Evolutionary conservation across 1,284 basidiomycete species (phyloP).

Genomic region (Gymnopus androsaceus): DNA sequence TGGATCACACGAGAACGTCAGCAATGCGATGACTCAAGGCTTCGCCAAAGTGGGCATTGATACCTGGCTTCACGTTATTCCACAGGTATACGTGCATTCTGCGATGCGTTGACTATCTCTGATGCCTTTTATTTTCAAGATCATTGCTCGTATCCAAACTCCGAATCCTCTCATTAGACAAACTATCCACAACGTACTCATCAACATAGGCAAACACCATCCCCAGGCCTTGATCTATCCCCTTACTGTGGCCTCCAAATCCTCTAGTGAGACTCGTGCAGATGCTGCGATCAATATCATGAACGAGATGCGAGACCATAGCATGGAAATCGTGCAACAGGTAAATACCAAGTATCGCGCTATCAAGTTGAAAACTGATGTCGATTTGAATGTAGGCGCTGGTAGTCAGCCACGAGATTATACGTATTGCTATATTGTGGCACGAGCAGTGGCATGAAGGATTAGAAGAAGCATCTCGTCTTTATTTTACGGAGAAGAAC

Average conservation of each 20-base stretch:
- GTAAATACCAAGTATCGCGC: conserved; percentile 33
- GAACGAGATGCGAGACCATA: conserved; percentile 94
- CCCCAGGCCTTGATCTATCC: conserved; percentile 98
- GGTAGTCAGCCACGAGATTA: conserved; percentile 92
- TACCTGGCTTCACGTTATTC: conserved; percentile 98
- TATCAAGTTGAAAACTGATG: neutral
- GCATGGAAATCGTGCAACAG: conserved; percentile 87
- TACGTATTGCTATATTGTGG: conserved; percentile 98
- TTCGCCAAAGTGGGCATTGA: conserved; percentile 93
- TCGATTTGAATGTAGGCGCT: conserved; percentile 65
- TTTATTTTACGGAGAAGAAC: conserved; percentile 98
- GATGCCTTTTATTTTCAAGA: conserved; percentile 58
- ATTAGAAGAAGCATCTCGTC: conserved; percentile 94
- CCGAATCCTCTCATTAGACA: conserved; percentile 86
- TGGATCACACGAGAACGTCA: conserved; percentile 90
- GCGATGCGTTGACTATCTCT: neutral
- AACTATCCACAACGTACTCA: conserved; percentile 89
- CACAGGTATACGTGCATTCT: conserved; percentile 63
- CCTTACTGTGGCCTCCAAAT: conserved; percentile 97
- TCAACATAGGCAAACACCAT: conserved; percentile 94
- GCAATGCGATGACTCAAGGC: conserved; percentile 86
- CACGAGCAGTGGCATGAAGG: conserved; percentile 99
- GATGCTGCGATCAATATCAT: conserved; percentile 89
- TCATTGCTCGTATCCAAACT: conserved; percentile 98
- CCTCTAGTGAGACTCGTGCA: conserved; percentile 82